phyloP scores from a whole-genome alignment of 2,329 filamentous ascomycete genomes.

The Verticillium nonalfalfae region DNA sequence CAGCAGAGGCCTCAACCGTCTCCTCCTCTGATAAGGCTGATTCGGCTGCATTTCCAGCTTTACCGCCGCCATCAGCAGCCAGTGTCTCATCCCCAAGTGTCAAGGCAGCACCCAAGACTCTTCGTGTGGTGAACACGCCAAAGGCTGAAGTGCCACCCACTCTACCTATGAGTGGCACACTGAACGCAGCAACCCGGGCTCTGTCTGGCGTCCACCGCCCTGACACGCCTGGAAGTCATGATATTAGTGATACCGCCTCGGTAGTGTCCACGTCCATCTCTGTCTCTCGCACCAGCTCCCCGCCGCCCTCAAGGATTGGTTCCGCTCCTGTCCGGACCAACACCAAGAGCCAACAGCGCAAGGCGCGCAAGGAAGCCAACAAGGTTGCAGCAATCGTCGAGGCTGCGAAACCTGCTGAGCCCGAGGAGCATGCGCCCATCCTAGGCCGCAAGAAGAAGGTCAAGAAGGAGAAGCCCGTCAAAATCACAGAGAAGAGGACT shows the following conservation, averaged over 20 bases:
- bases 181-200: constrained; percentile 25
- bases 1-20: constrained; percentile 11
- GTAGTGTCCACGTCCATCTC: constrained; percentile 66
- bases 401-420: constrained; percentile 42
- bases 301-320: constrained; percentile 56
- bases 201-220: constrained; percentile 47
- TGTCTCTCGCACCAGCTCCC: constrained; percentile 63
- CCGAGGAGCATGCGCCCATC: constrained; percentile 62
- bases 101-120: constrained; percentile 53
- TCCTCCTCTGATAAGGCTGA: constrained; percentile 23
- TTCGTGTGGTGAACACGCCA: constrained; percentile 63
- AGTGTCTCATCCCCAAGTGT: constrained; percentile 36
- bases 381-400: constrained; percentile 51
- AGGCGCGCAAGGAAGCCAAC: constrained; percentile 62
- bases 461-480: constrained; percentile 59
- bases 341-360: constrained; percentile 74
- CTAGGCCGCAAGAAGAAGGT: constrained; percentile 79
- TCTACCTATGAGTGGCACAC: constrained; percentile 14
- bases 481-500: constrained; percentile 8
- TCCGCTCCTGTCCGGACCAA: constrained; percentile 62
- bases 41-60: constrained; percentile 41
- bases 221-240: constrained; percentile 68
- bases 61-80: constrained; percentile 39
- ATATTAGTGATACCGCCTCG: constrained; percentile 71
- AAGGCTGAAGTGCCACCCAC: constrained; percentile 51